Base-by-base conservation (phyloP, 805 yeast species). In the Kluyveromyces wickerhamii region DNA sequence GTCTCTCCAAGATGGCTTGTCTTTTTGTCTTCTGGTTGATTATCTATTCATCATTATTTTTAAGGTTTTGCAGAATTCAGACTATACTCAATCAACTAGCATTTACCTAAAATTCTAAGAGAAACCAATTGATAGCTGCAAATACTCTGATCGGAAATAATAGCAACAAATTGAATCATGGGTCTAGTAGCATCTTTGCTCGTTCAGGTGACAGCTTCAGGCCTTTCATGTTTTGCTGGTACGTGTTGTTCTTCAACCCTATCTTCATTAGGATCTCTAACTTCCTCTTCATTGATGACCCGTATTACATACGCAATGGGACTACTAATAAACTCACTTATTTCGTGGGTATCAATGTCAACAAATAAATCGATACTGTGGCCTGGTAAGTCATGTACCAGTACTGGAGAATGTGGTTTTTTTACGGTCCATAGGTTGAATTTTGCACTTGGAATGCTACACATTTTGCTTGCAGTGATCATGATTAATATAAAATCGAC, bases 381-480 rank as follows among this genome's bases (percentile, higher is more conserved):
- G 60, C 75, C 92, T 7, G 92, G 81, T 40, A 71, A 70, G 39
- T 66, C 86, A 27, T 89, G 98, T 60, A 76, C 78, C 28, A 94
- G 92, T 10, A 74, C 75, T 15, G 80, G 82, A 37, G 83, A 83
- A 47, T 87, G 95, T 57, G 94, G 96, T 30, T 92, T 89, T 59
- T 84, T 86, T 11, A 88, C 94, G 4, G 96, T 92, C n/a, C 94
- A 92, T 55, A 65, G 97, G 37, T 66, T 92, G 48, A 86, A 86
- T 59, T 83, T 87, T 52, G 88, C 96, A 2, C 63, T 92, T 13
- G 97, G 95, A 2, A 33, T 77, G 36, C 59, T 86, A 38, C 98
- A 92, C 61, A 49, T 88, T 21, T 43, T 77, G 1, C 62, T 92
- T 37, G 94, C 92, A 1, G 58, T 63, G 2, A 50, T 82, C 26